A percentile compares a stretch with the other conserved stretches of the same genome.
Evolutionary conservation across 345 rosid species (phyloP).

Genomic region (Hibiscus syriacus): DNA sequence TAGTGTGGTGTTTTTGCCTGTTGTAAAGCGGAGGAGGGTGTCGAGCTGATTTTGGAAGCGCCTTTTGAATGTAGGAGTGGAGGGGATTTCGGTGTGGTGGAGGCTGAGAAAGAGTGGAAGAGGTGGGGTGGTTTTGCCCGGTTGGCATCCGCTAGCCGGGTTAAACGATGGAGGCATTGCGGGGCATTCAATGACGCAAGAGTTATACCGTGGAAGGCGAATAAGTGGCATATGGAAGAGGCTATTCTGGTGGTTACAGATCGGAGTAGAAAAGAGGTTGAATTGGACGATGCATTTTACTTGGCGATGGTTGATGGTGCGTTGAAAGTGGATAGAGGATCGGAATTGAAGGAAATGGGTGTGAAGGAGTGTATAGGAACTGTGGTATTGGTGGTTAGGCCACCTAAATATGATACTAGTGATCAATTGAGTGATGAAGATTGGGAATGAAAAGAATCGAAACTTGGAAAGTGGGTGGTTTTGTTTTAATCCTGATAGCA

Average conservation of each 20-base stretch:
- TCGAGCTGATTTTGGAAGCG: conserved; percentile 49
- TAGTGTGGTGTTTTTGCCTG: conserved; percentile 65
- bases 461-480: background rate
- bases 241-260: conserved; percentile 65
- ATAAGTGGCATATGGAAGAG: conserved; percentile 66
- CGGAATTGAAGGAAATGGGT: conserved; percentile 44
- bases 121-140: conserved; percentile 92
- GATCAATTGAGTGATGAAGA: conserved; percentile 54
- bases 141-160: conserved; percentile 48
- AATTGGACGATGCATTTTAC: conserved; percentile 53
- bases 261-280: conserved; percentile 49
- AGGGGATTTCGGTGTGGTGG: conserved; percentile 77
- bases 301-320: conserved; percentile 35
- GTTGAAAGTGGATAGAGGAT: conserved; percentile 70
- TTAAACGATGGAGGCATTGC: conserved; percentile 56
- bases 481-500: conserved; percentile 4
- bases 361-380: conserved; percentile 57
- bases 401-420: conserved; percentile 59
- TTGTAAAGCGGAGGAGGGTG: conserved; percentile 52
- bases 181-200: conserved; percentile 63
- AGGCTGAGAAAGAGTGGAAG: conserved; percentile 71
- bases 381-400: conserved; percentile 63
- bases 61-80: conserved; percentile 42
- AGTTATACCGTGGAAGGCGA: conserved; percentile 62
- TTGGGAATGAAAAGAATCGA: conserved; percentile 51